These are phyloP conservation scores for Eimeria acervulina DNA, from an alignment of 169 alveolate genomes.

Conservation along the genomic window DNA sequence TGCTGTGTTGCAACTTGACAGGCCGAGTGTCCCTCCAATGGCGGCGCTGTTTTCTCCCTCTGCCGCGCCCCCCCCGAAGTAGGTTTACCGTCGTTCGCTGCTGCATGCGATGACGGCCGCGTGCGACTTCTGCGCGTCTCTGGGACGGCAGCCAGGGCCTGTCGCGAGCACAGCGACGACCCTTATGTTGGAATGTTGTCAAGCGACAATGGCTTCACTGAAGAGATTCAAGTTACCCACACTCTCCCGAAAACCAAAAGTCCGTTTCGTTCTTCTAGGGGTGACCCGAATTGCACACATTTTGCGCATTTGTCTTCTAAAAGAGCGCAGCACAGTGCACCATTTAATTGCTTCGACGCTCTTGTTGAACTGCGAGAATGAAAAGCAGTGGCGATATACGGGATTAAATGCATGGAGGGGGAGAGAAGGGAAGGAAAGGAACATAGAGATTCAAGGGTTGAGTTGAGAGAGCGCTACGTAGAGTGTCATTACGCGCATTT, in stretches of 20 bases:
- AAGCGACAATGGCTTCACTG: background rate
- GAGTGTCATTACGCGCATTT: too few species aligned
- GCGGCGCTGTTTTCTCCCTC: slow-evolving; percentile 80
- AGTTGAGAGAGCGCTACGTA: background rate
- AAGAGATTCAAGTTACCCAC: slow-evolving; percentile 28
- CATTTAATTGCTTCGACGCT: background rate
- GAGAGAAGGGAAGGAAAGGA: background rate
- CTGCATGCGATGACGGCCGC: slow-evolving; percentile 84
- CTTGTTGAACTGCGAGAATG: background rate
- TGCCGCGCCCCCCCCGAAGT: slow-evolving; percentile 35
- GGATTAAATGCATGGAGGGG: background rate
- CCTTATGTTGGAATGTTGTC: background rate
- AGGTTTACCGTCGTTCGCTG: slow-evolving; percentile 67
- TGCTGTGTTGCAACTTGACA: background rate
- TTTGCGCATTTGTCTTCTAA: background rate
- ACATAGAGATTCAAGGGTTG: background rate
- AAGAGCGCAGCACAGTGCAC: background rate
- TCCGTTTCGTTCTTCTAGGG: background rate
- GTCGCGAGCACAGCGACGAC: background rate
- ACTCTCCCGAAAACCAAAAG: slow-evolving; percentile 67
- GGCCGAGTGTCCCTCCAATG: slow-evolving; percentile 75
- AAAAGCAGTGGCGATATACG: background rate
- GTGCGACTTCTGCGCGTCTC: slow-evolving; percentile 71
- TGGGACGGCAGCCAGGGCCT: slow-evolving; percentile 68
- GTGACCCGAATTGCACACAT: background rate